phyloP scores from a whole-genome alignment of 2,329 filamentous ascomycete species.

The Pyrenochaeta sp. region DNA sequence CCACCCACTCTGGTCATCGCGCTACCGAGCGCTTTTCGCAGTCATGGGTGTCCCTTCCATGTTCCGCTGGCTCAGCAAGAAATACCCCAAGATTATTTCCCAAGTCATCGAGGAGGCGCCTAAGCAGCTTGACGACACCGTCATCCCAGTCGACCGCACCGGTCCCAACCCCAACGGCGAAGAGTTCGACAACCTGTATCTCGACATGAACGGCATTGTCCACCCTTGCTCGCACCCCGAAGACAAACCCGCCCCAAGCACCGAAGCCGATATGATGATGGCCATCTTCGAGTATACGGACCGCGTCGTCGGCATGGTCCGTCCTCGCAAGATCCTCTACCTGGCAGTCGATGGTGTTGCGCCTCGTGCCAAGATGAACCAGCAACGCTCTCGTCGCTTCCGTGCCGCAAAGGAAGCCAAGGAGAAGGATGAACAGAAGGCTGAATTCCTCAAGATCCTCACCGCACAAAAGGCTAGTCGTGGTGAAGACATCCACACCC shows the following conservation, averaged over 20 bases:
- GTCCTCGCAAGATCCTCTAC: conserved; percentile 93
- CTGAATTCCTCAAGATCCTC: conserved; percentile 84
- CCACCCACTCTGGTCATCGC: conserved; percentile 12
- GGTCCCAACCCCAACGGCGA: conserved; percentile 94
- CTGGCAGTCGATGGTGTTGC: conserved; percentile 98
- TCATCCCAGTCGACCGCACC: conserved; percentile 84
- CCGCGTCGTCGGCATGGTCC: conserved; percentile 97
- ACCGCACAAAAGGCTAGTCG: conserved; percentile 71
- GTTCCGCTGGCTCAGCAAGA: conserved; percentile 95
- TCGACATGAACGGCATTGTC: conserved; percentile 99
- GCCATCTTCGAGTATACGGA: conserved; percentile 99
- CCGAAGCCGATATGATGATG: conserved; percentile 99
- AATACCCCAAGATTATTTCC: conserved; percentile 97
- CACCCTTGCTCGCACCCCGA: conserved; percentile 98
- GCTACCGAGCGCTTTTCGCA: conserved; percentile 27
- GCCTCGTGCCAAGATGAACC: conserved; percentile 99
- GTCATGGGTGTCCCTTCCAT: conserved; percentile 92
- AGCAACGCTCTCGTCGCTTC: conserved; percentile 95
- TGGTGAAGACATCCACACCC: conserved; percentile 63
- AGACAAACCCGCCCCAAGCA: conserved; percentile 85
- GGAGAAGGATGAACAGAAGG: conserved; percentile 91
- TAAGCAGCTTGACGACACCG: conserved; percentile 79
- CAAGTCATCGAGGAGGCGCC: conserved; percentile 87
- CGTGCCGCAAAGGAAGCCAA: conserved; percentile 91
- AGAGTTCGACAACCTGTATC: conserved; percentile 96